Conservation (phyloP, 495 filamentous ascomycete genomes). For the Trypethelium eluteriae region DNA sequence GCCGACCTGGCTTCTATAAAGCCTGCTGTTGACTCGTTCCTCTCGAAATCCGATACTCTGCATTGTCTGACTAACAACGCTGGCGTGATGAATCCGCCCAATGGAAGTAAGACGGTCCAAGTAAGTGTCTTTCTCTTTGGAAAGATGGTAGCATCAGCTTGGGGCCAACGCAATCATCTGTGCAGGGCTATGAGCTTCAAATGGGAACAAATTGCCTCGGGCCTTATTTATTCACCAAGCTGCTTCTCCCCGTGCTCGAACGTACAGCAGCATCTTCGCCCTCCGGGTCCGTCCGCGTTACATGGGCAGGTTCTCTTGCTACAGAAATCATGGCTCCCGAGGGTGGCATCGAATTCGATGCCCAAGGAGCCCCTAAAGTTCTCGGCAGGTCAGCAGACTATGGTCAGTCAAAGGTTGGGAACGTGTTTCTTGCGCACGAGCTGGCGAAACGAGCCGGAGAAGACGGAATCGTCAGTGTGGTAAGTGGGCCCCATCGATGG, state of each 20-base stretch:
- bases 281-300: slow-evolving; percentile 33
- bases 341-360: slow-evolving; percentile 29
- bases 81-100: slow-evolving; percentile 40
- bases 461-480: slow-evolving; percentile 32
- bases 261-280: slow-evolving; percentile 30
- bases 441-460: slow-evolving; percentile 28
- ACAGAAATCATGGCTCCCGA: slow-evolving; percentile 23
- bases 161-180: not conserved
- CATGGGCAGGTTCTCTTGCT: slow-evolving; percentile 34
- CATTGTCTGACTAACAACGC: slow-evolving; percentile 49
- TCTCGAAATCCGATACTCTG: slow-evolving; percentile 36
- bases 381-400: slow-evolving; percentile 27
- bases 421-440: slow-evolving; percentile 36
- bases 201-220: slow-evolving; percentile 43
- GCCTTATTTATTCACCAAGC: slow-evolving; percentile 40
- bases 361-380: slow-evolving; percentile 17
- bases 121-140: not conserved
- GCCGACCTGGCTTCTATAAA: slow-evolving; percentile 43
- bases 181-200: slow-evolving; percentile 41
- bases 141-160: not conserved
- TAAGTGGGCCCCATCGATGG: slow-evolving; percentile 10
- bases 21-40: slow-evolving; percentile 36
- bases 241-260: slow-evolving; percentile 41
- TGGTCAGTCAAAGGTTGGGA: slow-evolving; percentile 38
- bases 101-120: slow-evolving; percentile 31